A percentile compares a stretch with the other conserved stretches of the same genome.
phyloP scores from a whole-genome alignment of 129 eudicot species.

The Helianthus tuberosus region DNA sequence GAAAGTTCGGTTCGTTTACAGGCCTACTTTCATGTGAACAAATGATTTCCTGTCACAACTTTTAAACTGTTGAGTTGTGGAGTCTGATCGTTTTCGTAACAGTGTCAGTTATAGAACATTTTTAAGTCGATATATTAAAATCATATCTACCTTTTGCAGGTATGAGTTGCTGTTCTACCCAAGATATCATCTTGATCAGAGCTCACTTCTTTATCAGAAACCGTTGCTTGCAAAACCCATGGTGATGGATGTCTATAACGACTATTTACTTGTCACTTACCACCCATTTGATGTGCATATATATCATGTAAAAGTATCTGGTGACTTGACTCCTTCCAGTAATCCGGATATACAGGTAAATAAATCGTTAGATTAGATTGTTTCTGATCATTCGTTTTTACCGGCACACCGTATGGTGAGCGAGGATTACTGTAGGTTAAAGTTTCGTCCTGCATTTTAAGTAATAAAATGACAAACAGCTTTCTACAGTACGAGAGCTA shows the following conservation, averaged over 20 bases:
- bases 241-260: conserved; percentile 97
- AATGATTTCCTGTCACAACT: conserved; percentile 14
- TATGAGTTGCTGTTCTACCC: conserved; percentile 95
- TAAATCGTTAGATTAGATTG: conserved; percentile 1
- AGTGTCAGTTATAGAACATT: background rate
- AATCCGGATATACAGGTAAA: conserved; percentile 82
- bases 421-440: conserved; percentile 26
- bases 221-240: conserved; percentile 78
- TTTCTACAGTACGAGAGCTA: conserved; percentile 99
- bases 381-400: conserved; percentile 12
- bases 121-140: background rate
- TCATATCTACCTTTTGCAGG: conserved; percentile 49
- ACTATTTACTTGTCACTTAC: conserved; percentile 90
- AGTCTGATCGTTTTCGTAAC: background rate
- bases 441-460: conserved; percentile 71
- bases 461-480: conserved; percentile 99
- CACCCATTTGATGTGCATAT: conserved; percentile 96
- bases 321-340: conserved; percentile 87
- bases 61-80: background rate
- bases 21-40: conserved; percentile 12
- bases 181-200: conserved; percentile 96
- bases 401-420: conserved; percentile 11
- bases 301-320: conserved; percentile 76
- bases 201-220: conserved; percentile 83
- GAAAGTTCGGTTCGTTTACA: no score